Conservation (phyloP, 768 basidiomycete species). For the Boletus patriciae region DNA sequence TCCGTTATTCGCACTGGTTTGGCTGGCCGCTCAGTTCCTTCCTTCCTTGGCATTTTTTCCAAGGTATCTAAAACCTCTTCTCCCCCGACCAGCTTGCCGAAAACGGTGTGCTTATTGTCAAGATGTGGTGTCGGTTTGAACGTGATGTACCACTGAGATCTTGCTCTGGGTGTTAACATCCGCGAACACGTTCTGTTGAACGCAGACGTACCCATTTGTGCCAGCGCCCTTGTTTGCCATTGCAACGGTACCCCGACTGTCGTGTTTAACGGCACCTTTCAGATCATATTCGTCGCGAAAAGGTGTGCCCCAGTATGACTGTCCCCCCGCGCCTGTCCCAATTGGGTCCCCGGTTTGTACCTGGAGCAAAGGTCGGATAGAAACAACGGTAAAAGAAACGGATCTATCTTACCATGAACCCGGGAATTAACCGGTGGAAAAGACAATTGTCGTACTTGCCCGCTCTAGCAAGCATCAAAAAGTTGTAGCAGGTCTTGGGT, state of each 20-base stretch:
- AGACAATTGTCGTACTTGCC: constrained; percentile 89
- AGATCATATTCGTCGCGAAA: constrained; percentile 93
- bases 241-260: constrained; percentile 77
- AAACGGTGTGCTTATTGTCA: constrained; percentile 93
- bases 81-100: constrained; percentile 95
- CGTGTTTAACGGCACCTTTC: constrained; percentile 86
- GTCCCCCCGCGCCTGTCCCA: constrained; percentile 91
- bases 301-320: constrained; percentile 92
- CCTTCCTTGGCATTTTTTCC: constrained; percentile 77
- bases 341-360: constrained; percentile 98
- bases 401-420: constrained; percentile 75
- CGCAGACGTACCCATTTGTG: constrained; percentile 69
- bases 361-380: constrained; percentile 40
- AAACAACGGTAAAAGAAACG: neutral
- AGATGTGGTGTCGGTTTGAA: constrained; percentile 83
- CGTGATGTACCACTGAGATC: constrained; percentile 93
- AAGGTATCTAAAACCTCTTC: constrained; percentile 85
- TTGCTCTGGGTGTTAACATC: constrained; percentile 28
- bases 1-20: constrained; percentile 86
- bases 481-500: constrained; percentile 98
- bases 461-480: constrained; percentile 85
- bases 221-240: constrained; percentile 96
- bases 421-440: constrained; percentile 92
- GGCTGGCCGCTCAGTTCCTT: constrained; percentile 82
- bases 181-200: neutral